These are phyloP conservation scores for Fusarium austroafricanum DNA, from an alignment of 2,329 filamentous ascomycete genomes.

Conservation along the genomic window DNA sequence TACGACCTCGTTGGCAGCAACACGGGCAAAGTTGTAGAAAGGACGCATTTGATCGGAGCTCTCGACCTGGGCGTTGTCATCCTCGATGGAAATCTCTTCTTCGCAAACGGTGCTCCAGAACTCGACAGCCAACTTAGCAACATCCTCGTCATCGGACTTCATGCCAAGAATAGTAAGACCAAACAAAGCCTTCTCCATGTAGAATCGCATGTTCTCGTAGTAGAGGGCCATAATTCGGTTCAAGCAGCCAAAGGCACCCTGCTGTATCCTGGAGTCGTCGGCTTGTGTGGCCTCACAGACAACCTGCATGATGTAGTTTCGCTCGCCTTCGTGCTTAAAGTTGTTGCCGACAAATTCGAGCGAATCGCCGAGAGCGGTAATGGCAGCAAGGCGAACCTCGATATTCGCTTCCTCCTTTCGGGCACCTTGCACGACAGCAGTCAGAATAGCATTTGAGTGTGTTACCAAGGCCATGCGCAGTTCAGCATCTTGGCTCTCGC, in stretches of 20 bases:
- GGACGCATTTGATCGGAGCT: slow-evolving; percentile 86
- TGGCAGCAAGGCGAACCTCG: slow-evolving; percentile 92
- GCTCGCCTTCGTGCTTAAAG: slow-evolving; percentile 98
- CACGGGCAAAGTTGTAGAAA: slow-evolving; percentile 94
- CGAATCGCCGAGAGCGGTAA: slow-evolving; percentile 93
- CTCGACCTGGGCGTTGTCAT: slow-evolving; percentile 85
- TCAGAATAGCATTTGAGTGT: slow-evolving; percentile 97
- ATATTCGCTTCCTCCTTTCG: slow-evolving; percentile 93
- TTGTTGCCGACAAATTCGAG: slow-evolving; percentile 98
- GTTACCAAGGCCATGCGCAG: slow-evolving; percentile 82
- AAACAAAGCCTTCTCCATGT: slow-evolving; percentile 99
- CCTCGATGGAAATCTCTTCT: slow-evolving; percentile 97
- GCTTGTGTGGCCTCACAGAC: slow-evolving; percentile 99
- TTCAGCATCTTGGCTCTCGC: slow-evolving; percentile 92
- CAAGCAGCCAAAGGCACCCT: slow-evolving; percentile 94
- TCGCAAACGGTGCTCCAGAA: slow-evolving; percentile 99
- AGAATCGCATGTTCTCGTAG: slow-evolving; percentile 99
- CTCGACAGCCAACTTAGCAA: slow-evolving; percentile 96
- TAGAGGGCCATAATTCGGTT: slow-evolving; percentile 99
- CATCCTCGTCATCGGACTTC: slow-evolving; percentile 98
- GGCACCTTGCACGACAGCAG: slow-evolving; percentile 96
- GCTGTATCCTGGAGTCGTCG: slow-evolving; percentile 89
- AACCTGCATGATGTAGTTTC: slow-evolving; percentile 99
- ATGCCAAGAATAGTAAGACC: slow-evolving; percentile 97
- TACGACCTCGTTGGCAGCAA: slow-evolving; percentile 93